Evolutionary conservation across 306 rosid genomes (phyloP).

Genomic region (Chamaecrista fasciculata): DNA sequence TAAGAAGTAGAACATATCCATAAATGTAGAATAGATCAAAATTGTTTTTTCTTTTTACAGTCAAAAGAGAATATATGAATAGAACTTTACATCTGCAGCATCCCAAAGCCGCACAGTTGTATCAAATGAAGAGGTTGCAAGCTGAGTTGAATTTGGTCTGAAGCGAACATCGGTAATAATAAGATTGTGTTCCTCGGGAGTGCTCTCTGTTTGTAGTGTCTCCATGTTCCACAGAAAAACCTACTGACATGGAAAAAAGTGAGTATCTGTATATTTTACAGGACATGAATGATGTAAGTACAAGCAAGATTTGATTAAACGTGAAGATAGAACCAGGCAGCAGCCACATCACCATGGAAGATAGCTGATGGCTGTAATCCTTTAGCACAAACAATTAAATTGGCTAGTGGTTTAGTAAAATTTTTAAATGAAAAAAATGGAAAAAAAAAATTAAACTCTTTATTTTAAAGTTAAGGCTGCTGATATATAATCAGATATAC

Average conservation of each 20-base stretch:
- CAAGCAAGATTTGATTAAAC: not conserved
- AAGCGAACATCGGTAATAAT: slow-evolving; percentile 90
- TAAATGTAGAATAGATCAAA: slow-evolving; percentile 9
- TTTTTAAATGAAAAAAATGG: not conserved
- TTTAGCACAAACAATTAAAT: slow-evolving; percentile 5
- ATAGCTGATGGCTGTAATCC: not conserved
- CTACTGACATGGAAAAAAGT: slow-evolving; percentile 47
- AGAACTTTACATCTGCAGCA: slow-evolving; percentile 70
- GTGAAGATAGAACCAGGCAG: slow-evolving; percentile 19
- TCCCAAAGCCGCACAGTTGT: slow-evolving; percentile 90
- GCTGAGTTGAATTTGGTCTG: slow-evolving; percentile 87
- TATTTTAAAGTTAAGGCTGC: slow-evolving; percentile 10
- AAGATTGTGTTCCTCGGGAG: slow-evolving; percentile 62
- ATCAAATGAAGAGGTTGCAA: slow-evolving; percentile 94
- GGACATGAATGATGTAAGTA: not conserved
- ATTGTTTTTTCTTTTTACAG: slow-evolving; percentile 6
- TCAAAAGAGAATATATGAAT: slow-evolving; percentile 15
- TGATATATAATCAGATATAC: slow-evolving; percentile 11
- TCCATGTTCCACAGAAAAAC: slow-evolving; percentile 94
- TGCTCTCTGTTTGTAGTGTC: slow-evolving; percentile 74
- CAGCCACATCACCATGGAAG: slow-evolving; percentile 7
- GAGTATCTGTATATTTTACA: slow-evolving; percentile 31
- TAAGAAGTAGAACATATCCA: slow-evolving; percentile 13
- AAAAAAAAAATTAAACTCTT: slow-evolving; percentile 13
- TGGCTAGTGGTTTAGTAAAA: slow-evolving; percentile 1